Base-by-base conservation (phyloP, 176 grass and related monocot species). In the Avena insularis region DNA sequence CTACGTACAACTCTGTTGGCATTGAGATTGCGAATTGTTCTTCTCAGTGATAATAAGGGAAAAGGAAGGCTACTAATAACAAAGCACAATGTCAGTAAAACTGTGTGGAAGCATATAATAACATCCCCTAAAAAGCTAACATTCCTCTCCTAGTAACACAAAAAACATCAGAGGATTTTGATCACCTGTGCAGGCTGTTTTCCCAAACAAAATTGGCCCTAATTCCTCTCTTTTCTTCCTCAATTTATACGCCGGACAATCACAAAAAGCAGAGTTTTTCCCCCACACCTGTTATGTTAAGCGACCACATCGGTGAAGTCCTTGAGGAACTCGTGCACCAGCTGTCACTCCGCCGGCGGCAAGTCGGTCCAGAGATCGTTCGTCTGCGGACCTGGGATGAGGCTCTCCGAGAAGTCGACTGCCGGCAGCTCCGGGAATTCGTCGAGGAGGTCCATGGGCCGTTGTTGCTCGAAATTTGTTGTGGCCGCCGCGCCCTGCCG, bases 301-400 rank as follows among this genome's bases (percentile, higher is more conserved):
- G 50, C 50, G 21, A 8, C 3, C 60, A 43, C 35, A 17, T 16
- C 8, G 17, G 45, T 49, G 6, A 74, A 74, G 12, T 74, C 71
- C 43, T 49, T 48, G 43, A 74, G 6, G 71, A 74, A 74, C 11
- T 74, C 45, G n/a, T 49, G 40, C 71, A 49, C 45, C 20, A 49
- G 71, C 71, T 25, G 45, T 45, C 45, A 46, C 43, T 49, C 11
- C 45, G 71, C 71, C 45, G 45, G n/a, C n/a, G 45, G 43, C 45
- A 74, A 27, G n/a, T 49, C 12, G 11, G 12, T 49, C n/a, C 12
- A 5, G n/a, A 74, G 45, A 74, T 49, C 71, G 12, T 4, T n/a
- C 20, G 25, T 46, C 45, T 48, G 71, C 45, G n/a, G 43, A 20
- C 45, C 70, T 73, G 70, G 70, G 70, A 73, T 71, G 19, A 72